These are phyloP conservation scores for Leucocoprinus birnbaumii DNA, from an alignment of 768 basidiomycete species.

Conservation along the genomic window DNA sequence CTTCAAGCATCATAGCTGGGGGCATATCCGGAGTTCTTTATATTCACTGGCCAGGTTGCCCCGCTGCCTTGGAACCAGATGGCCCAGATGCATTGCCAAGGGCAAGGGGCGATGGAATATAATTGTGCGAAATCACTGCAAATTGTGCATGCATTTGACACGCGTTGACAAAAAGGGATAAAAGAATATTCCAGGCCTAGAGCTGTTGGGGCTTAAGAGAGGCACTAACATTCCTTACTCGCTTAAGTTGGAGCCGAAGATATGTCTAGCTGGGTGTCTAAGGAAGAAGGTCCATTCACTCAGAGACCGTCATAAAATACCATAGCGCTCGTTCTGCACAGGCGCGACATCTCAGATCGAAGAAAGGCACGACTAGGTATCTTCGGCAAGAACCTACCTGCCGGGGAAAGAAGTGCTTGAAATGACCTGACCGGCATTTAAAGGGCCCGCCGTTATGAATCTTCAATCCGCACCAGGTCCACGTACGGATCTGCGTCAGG, in stretches of 20 bases:
- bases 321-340: conserved; percentile 7
- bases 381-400: too few species aligned
- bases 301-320: background rate
- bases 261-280: conserved; percentile 1
- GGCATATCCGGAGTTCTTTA: background rate
- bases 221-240: conserved; percentile 1
- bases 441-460: too few species aligned
- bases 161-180: background rate
- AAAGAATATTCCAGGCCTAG: background rate
- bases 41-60: background rate
- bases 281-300: background rate
- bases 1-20: too few species aligned
- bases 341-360: background rate
- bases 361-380: too few species aligned
- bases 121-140: conserved; percentile 4
- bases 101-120: background rate
- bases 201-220: conserved; percentile 4
- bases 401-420: background rate
- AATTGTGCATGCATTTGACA: conserved; percentile 7
- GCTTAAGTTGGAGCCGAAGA: conserved; percentile 1
- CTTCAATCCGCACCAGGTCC: too few species aligned
- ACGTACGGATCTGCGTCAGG: too few species aligned
- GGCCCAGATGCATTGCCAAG: background rate
- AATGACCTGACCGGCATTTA: background rate
- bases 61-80: too few species aligned